Conservation (phyloP, 352 stramenopile genomes). For the Phytophthora citrophthora region DNA sequence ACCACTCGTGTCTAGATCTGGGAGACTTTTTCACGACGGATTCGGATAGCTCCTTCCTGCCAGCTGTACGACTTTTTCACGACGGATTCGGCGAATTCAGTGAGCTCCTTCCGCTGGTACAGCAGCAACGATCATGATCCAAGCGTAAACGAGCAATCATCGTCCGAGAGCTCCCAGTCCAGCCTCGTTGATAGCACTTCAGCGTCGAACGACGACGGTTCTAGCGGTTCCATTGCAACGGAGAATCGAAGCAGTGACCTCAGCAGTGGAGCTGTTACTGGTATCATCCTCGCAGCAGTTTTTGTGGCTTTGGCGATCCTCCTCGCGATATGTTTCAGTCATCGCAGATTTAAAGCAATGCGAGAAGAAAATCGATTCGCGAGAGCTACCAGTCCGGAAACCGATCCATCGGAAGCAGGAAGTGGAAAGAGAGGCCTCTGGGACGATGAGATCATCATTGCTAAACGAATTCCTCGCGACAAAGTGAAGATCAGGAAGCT, state of each 20-base stretch:
- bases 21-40: no score
- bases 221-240: neutral
- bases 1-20: neutral
- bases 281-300: neutral
- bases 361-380: neutral
- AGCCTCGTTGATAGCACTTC: neutral
- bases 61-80: conserved; percentile 4
- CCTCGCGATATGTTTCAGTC: neutral
- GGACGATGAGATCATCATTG: conserved; percentile 26
- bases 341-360: neutral
- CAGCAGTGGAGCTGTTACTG: neutral
- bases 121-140: neutral
- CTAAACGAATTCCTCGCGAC: conserved; percentile 31
- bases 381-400: neutral
- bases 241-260: neutral
- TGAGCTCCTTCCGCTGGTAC: neutral
- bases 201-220: neutral
- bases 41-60: no score
- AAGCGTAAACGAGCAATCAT: neutral
- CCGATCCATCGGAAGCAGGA: neutral
- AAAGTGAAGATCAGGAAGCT: conserved; percentile 26
- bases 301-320: neutral
- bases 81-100: conserved; percentile 1
- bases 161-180: neutral
- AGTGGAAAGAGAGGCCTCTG: conserved; percentile 8